Evolutionary conservation across 768 basidiomycete genomes (phyloP), one percentile per base, ranked within the genome.

Genomic region (Polyporus arcularius): DNA sequence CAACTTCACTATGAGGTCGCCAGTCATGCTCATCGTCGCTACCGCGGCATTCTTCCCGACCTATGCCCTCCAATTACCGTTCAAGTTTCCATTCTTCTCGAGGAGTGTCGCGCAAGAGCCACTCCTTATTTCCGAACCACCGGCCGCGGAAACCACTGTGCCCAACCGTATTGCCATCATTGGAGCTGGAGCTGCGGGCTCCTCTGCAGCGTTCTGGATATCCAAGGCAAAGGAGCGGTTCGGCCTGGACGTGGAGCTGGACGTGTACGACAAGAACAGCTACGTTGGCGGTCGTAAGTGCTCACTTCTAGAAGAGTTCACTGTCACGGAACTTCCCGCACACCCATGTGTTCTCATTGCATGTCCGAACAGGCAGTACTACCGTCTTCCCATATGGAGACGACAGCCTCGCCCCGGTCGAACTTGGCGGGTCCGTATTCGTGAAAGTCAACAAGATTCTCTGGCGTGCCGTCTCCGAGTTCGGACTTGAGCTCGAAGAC

Each of bases 371-470:
- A 96, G 93, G 94, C 46, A 91, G 88, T 71, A 94, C 86, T 11
- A 79, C 80, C 8, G 87, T 95, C 4, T 80, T 89, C 65, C 94
- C 94, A 5, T 86, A 94, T 71, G 74, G 75, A 51, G 82, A 87
- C 63, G 74, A 83, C 47, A 71, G 75, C 4, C 78, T 89, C 16
- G 79, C 80, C 28, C 84, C 87, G 26, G 74, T 92, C 28, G 96
- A 97, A 69, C 78, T 96, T 1, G 96, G 95, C 0, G 96, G 88
- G 0, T 89, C 87, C n/a, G 88, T 96, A 57, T 97, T 96, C 68
- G 88, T 96, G 12, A 65, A 81, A 57, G 82, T 79, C 4, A 94
- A 97, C 76, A 86, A 78, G 70, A 87, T 88, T 70, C 55, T 89
- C 55, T 76, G 79, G 77, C 85, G 92, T 57, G 96, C 95, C 2